phyloP scores from a whole-genome alignment of 2,329 filamentous ascomycete species.

The Penicillium sp. region DNA sequence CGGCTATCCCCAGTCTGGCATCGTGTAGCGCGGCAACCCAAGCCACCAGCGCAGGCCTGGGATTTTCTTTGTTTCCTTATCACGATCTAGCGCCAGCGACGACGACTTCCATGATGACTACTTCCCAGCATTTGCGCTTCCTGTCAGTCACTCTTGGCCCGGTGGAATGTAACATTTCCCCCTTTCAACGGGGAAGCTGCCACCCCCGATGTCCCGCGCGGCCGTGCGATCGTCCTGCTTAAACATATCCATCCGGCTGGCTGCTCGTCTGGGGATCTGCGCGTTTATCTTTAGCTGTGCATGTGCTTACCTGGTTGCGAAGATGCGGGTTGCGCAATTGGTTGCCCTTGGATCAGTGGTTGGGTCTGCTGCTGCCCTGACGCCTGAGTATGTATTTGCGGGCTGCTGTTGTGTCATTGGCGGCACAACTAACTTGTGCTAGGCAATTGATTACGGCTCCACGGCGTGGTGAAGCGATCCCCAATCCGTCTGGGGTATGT shows the following conservation, averaged over 20 bases:
- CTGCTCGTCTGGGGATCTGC: conserved; percentile 2
- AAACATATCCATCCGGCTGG: background rate
- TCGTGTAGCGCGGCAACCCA: background rate
- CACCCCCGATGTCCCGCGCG: conserved; percentile 1
- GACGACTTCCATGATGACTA: too few species aligned
- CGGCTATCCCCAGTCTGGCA: background rate
- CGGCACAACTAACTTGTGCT: background rate
- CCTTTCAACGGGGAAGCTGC: conserved; percentile 2
- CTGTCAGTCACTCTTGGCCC: background rate
- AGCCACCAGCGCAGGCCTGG: background rate
- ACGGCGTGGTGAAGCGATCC: conserved; percentile 36
- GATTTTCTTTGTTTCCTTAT: background rate
- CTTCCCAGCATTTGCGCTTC: too few species aligned
- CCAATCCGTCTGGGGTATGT: conserved; percentile 43
- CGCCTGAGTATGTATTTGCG: conserved; percentile 28
- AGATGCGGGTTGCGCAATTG: too few species aligned
- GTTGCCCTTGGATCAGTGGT: conserved; percentile 24
- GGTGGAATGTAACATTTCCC: conserved; percentile 10
- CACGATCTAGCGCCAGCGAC: background rate
- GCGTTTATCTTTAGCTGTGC: conserved; percentile 16
- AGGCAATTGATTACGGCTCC: conserved; percentile 41
- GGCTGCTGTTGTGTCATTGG: conserved; percentile 1
- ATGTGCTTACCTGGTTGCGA: conserved; percentile 24
- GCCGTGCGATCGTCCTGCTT: background rate
- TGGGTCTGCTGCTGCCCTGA: conserved; percentile 25